Conservation (phyloP, 169 alveolate species). For the Cryptosporidium parvum region DNA sequence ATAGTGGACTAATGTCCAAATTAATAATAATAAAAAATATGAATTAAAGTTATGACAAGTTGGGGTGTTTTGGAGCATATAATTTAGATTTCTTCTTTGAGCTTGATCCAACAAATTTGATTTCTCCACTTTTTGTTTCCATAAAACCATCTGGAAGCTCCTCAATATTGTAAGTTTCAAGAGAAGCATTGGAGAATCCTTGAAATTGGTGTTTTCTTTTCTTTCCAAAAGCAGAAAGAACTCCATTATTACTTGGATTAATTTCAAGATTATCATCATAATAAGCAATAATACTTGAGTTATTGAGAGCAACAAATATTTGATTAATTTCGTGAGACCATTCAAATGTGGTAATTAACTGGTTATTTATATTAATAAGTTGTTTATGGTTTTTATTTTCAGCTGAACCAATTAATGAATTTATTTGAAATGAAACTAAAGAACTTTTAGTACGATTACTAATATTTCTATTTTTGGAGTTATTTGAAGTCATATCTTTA, state of each 20-base stretch:
- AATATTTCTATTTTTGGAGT: not conserved
- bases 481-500: not conserved
- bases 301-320: slow-evolving; percentile 27
- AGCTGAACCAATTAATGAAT: not conserved
- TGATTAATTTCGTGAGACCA: slow-evolving; percentile 70
- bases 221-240: slow-evolving; percentile 28
- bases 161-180: slow-evolving; percentile 44
- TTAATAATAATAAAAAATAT: no score
- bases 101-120: slow-evolving; percentile 43
- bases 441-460: not conserved
- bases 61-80: slow-evolving; percentile 38
- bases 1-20: not conserved
- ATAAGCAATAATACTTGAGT: slow-evolving; percentile 19
- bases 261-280: slow-evolving; percentile 28
- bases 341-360: slow-evolving; percentile 23
- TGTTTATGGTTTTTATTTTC: slow-evolving; percentile 5
- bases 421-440: not conserved
- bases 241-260: slow-evolving; percentile 58
- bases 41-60: not conserved
- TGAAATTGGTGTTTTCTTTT: slow-evolving; percentile 12
- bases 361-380: not conserved
- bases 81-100: slow-evolving; percentile 38
- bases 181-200: slow-evolving; percentile 36
- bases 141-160: slow-evolving; percentile 67
- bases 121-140: slow-evolving; percentile 72